Conservation (phyloP, 257 asterid genomes). For the Solanum ossicruentum region DNA sequence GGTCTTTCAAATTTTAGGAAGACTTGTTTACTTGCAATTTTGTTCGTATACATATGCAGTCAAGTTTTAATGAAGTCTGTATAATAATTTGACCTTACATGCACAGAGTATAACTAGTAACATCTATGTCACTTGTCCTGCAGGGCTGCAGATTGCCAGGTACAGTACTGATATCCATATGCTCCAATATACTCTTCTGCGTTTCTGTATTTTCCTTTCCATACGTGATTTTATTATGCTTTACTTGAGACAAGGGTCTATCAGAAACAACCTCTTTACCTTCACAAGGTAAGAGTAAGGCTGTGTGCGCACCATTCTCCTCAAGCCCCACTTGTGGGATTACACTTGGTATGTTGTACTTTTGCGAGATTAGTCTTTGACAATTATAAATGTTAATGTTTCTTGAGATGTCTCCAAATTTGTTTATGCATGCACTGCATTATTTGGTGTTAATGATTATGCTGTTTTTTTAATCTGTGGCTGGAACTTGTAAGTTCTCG, state of each 20-base stretch:
- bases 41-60: neutral
- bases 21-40: neutral
- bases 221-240: neutral
- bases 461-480: neutral
- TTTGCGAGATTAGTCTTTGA: neutral
- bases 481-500: neutral
- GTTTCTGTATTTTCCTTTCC: neutral
- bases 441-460: neutral
- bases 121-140: conserved; percentile 19
- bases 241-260: neutral
- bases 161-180: conserved; percentile 4
- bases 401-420: neutral
- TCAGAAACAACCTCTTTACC: neutral
- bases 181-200: neutral
- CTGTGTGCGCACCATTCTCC: neutral
- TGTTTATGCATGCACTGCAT: neutral
- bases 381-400: neutral
- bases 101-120: neutral
- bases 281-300: neutral
- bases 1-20: neutral
- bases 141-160: conserved; percentile 95
- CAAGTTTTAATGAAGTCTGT: neutral
- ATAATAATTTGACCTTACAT: neutral
- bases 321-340: neutral
- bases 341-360: neutral